Base-by-base conservation (phyloP, 495 filamentous ascomycete genomes). In the Emericellopsis terricola region DNA sequence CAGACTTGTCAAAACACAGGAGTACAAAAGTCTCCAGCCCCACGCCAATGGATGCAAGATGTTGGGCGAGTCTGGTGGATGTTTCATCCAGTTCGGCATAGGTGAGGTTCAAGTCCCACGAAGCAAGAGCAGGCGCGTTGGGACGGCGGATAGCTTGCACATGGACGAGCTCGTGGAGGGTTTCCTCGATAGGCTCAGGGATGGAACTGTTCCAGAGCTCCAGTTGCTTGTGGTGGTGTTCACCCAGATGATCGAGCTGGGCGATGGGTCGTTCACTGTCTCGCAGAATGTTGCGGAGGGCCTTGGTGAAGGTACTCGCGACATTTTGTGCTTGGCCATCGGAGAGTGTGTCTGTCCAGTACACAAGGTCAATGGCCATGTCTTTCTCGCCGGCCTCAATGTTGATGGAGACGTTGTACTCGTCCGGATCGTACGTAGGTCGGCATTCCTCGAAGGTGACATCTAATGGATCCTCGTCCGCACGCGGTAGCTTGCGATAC, bases 91-190 rank as follows among this genome's bases (percentile, higher is more conserved):
- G 23, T 11, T 26, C 23, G 6, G 6, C 11, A 41, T 58, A 74
- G 0, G 60, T 65, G 28, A 76, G 39, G 8, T 39, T 58, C 15
- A 66, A 68, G 52, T 76, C 70, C 69, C 70, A 73, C 15, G 48
- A 43, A 29, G 36, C 39, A 7, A 53, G 34, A 2, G 50, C 48
- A 31, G 37, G 28, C 6, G 26, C 23, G 23, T 26, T 11, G 6
- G 23, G 23, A 36, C 2, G 23, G 6, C 11, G 23, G 23, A 6
- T 6, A 26, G 6, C 6, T 6, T 6, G 6, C 23, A 6, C 6
- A 6, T 6, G 6, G 23, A 26, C 23, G 23, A 26, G 23, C 6
- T 26, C 23, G 23, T 26, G 23, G 6, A 26, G 6, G 11, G 6
- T 6, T 11, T 6, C 23, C 6, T 6, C 23, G 23, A 26, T 11